Evolutionary conservation across 2,329 filamentous ascomycete genomes (phyloP).

Genomic region (Microcyclospora pomicola): DNA sequence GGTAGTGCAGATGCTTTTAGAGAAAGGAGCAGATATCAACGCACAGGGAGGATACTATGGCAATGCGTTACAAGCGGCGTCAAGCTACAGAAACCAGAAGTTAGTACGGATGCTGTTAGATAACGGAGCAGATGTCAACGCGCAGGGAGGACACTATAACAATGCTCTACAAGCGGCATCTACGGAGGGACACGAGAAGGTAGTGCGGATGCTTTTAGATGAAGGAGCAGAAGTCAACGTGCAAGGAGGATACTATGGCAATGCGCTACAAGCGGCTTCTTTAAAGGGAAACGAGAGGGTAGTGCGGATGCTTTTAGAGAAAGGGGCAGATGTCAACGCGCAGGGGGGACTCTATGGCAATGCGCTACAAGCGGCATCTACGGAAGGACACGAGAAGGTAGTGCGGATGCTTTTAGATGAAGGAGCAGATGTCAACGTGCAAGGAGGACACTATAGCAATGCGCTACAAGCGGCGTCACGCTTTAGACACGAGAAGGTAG

Average conservation of each 20-base stretch:
- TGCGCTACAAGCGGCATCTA: constrained; percentile 5
- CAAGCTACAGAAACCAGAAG: constrained; percentile 1
- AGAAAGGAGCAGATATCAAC: constrained; percentile 7
- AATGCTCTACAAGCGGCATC: constrained; percentile 6
- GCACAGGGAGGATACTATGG: background rate
- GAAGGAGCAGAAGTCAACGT: constrained; percentile 5
- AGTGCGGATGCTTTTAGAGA: constrained; percentile 4
- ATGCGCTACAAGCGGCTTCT: constrained; percentile 5
- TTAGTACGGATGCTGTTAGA: constrained; percentile 2
- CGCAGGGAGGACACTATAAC: constrained; percentile 1
- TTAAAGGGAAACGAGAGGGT: constrained; percentile 1
- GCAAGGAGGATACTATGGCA: constrained; percentile 3
- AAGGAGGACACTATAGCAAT: constrained; percentile 3
- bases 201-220: constrained; percentile 5
- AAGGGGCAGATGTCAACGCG: constrained; percentile 5
- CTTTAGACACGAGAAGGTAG: constrained; percentile 3
- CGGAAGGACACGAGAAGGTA: constrained; percentile 2
- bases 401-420: constrained; percentile 5
- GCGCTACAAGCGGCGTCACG: constrained; percentile 5
- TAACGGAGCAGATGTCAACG: constrained; percentile 3
- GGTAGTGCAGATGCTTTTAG: constrained; percentile 11
- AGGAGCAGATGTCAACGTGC: constrained; percentile 4
- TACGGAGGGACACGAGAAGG: constrained; percentile 1
- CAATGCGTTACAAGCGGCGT: constrained; percentile 3
- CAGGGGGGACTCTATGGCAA: constrained; percentile 1